Evolutionary conservation across 2,329 filamentous ascomycete genomes (phyloP).

Genomic region (Aureobasidium sp.): DNA sequence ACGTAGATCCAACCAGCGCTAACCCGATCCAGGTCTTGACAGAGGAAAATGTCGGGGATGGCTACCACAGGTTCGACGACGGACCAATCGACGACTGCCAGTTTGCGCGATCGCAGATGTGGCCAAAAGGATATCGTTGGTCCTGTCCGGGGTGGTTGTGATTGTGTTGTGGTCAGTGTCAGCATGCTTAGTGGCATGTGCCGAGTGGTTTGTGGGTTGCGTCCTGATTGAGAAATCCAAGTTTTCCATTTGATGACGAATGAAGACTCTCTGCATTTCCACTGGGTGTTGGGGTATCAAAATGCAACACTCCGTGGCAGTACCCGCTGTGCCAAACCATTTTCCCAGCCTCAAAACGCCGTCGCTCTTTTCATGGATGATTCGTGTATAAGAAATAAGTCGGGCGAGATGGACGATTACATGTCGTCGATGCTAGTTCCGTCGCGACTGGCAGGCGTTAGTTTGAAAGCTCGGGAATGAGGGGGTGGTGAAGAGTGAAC

Average conservation of each 20-base stretch:
- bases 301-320: background rate
- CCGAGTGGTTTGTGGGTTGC: background rate
- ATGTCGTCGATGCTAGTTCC: constrained; percentile 9
- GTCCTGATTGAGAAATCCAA: background rate
- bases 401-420: background rate
- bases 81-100: background rate
- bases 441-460: constrained; percentile 7
- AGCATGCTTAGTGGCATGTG: background rate
- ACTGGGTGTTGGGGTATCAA: background rate
- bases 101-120: background rate
- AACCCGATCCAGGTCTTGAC: background rate
- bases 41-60: background rate
- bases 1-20: background rate
- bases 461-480: background rate
- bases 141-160: background rate
- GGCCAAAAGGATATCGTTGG: constrained; percentile 8
- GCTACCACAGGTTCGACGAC: background rate
- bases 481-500: constrained; percentile 15
- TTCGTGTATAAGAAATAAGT: background rate
- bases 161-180: background rate
- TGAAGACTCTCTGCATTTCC: background rate
- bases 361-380: constrained; percentile 4
- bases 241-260: background rate
- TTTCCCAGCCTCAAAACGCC: constrained; percentile 6
- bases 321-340: background rate